phyloP scores from a whole-genome alignment of 345 rosid genomes.

The Salix brachista region DNA sequence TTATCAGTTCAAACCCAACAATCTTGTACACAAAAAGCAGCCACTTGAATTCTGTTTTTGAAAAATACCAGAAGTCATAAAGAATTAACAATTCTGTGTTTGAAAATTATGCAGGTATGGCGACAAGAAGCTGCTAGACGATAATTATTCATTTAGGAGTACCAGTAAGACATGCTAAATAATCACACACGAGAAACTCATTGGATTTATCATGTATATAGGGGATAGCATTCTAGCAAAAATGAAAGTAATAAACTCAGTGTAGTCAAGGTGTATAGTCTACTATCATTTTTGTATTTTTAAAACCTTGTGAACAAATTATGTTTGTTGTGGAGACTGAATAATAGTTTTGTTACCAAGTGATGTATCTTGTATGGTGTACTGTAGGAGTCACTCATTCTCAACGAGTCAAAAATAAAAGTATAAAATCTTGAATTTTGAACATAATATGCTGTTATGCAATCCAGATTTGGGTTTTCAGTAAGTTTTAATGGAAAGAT shows the following conservation, averaged over 20 bases:
- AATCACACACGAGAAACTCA: not conserved
- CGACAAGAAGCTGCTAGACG: not conserved
- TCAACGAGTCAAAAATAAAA: not conserved
- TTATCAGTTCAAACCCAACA: not conserved
- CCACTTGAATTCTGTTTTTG: not conserved
- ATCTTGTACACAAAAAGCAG: not conserved
- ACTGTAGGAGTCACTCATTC: not conserved
- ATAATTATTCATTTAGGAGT: not conserved
- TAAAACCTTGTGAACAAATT: not conserved
- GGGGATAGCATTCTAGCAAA: not conserved
- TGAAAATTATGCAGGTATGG: not conserved
- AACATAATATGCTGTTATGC: not conserved
- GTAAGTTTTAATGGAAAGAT: not conserved
- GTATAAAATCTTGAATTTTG: not conserved
- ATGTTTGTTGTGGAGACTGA: not conserved
- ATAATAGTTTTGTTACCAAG: not conserved
- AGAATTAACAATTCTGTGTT: not conserved
- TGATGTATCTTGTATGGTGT: not conserved
- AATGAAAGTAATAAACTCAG: not conserved
- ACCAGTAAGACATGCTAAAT: not conserved
- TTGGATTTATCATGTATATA: not conserved
- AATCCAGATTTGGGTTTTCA: not conserved
- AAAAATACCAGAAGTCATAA: not conserved
- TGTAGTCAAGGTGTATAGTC: not conserved
- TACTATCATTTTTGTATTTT: not conserved